Percentiles rank a stretch among this genome's conserved stretches.
These are phyloP conservation scores for Schoenoplectus tabernaemontani DNA, from an alignment of 202 grass and related monocot species.

Conservation along the genomic window DNA sequence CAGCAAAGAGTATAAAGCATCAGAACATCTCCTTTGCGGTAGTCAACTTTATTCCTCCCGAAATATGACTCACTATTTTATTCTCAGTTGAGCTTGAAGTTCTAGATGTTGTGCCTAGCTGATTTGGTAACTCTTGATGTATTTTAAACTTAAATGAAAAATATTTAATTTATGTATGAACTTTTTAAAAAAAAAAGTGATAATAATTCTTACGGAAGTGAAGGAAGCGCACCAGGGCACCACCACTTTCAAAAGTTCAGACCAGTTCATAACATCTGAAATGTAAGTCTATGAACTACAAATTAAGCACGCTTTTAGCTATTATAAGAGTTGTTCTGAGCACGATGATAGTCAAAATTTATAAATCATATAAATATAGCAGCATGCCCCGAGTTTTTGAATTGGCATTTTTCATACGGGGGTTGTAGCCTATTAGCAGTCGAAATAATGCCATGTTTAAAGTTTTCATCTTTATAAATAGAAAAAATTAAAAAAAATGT, in stretches of 20 bases:
- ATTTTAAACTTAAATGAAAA: neutral
- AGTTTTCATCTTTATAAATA: neutral
- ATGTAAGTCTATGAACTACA: neutral
- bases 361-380: neutral
- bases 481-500: neutral
- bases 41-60: neutral
- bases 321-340: neutral
- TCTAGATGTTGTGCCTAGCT: neutral
- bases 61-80: neutral
- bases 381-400: neutral
- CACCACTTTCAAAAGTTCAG: neutral
- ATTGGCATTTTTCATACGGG: neutral
- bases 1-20: neutral
- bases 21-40: neutral
- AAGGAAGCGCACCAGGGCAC: neutral
- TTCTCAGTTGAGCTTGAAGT: neutral
- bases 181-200: neutral
- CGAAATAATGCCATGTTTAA: too few species aligned
- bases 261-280: neutral
- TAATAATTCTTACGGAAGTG: neutral
- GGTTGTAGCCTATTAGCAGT: too few species aligned
- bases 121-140: neutral
- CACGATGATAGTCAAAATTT: neutral
- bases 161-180: neutral
- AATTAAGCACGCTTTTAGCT: neutral